Conservation (phyloP, 768 basidiomycete species). For the Boletales sp. region DNA sequence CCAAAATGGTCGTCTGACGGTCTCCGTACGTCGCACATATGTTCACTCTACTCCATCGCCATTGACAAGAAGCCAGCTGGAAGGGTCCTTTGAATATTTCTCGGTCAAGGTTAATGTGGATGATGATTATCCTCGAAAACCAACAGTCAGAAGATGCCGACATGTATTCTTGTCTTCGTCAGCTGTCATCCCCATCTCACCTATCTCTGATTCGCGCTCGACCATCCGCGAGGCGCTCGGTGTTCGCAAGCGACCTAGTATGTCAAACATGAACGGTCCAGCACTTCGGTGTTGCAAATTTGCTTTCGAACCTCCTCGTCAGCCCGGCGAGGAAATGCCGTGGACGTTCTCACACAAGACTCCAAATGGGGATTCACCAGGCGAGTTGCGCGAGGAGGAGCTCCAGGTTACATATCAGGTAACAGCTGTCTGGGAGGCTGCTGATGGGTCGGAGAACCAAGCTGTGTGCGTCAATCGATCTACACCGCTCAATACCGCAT, state of each 20-base stretch:
- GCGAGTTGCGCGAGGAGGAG: conserved; percentile 31
- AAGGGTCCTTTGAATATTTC: conserved; percentile 55
- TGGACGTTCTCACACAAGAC: conserved; percentile 48
- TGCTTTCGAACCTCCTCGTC: conserved; percentile 52
- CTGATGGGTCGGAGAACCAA: conserved; percentile 38
- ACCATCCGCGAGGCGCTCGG: conserved; percentile 32
- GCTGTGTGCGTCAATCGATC: conserved; percentile 44
- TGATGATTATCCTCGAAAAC: conserved; percentile 17
- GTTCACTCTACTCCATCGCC: not conserved
- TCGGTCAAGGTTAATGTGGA: conserved; percentile 21
- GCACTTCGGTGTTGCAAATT: conserved; percentile 40
- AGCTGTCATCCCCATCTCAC: conserved; percentile 39
- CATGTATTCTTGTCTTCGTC: conserved; percentile 53
- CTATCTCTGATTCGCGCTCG: conserved; percentile 19
- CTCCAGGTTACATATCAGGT: conserved; percentile 53
- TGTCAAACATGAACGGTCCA: conserved; percentile 35
- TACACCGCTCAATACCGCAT: not conserved
- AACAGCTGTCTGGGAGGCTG: conserved; percentile 56
- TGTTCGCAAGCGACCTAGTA: conserved; percentile 47
- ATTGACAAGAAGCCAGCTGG: conserved; percentile 41
- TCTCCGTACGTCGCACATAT: conserved; percentile 41
- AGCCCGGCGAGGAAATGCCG: conserved; percentile 59
- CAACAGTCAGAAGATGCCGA: conserved; percentile 27
- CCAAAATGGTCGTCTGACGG: conserved; percentile 52
- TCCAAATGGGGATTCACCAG: conserved; percentile 23